A percentile compares a stretch with the other conserved stretches of the same genome.
Evolutionary conservation across 768 basidiomycete genomes (phyloP).

Genomic region (Suillus decipiens): DNA sequence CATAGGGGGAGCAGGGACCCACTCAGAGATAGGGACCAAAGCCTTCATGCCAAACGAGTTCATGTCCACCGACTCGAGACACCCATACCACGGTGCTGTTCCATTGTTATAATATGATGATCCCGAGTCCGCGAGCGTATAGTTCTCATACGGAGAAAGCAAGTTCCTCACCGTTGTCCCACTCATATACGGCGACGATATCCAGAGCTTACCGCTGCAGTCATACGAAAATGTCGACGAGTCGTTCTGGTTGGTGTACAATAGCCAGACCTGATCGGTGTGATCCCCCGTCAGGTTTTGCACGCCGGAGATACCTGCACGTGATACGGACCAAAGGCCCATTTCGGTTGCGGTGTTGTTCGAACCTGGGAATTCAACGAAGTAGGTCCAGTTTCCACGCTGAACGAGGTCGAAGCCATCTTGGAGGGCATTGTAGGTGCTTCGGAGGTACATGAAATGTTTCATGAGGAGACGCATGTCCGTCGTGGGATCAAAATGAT

Average conservation of each 20-base stretch:
- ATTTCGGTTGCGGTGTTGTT: conserved; percentile 80
- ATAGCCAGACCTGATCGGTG: conserved; percentile 75
- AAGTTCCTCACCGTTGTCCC: conserved; percentile 70
- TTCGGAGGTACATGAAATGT: conserved; percentile 73
- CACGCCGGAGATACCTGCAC: conserved; percentile 56
- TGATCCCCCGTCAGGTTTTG: conserved; percentile 65
- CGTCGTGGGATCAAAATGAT: conserved; percentile 92
- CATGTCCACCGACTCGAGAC: conserved; percentile 65
- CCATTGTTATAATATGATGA: conserved; percentile 62
- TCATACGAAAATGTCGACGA: conserved; percentile 65
- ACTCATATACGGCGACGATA: conserved; percentile 73
- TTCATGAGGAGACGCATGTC: conserved; percentile 72
- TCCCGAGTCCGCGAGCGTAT: conserved; percentile 65
- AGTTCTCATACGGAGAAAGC: conserved; percentile 81
- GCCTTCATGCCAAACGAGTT: conserved; percentile 81
- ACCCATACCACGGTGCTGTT: conserved; percentile 70
- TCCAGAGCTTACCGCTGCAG: conserved; percentile 65
- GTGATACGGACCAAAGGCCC: conserved; percentile 83
- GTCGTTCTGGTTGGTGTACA: conserved; percentile 84
- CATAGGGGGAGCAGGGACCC: conserved; percentile 70
- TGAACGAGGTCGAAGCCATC: conserved; percentile 88
- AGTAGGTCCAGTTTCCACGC: conserved; percentile 82
- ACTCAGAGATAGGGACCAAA: conserved; percentile 66
- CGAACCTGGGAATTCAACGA: conserved; percentile 81
- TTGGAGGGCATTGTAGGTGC: conserved; percentile 69